phyloP scores from a whole-genome alignment of 2,329 filamentous ascomycete genomes.

The Stenocarpella maydis region DNA sequence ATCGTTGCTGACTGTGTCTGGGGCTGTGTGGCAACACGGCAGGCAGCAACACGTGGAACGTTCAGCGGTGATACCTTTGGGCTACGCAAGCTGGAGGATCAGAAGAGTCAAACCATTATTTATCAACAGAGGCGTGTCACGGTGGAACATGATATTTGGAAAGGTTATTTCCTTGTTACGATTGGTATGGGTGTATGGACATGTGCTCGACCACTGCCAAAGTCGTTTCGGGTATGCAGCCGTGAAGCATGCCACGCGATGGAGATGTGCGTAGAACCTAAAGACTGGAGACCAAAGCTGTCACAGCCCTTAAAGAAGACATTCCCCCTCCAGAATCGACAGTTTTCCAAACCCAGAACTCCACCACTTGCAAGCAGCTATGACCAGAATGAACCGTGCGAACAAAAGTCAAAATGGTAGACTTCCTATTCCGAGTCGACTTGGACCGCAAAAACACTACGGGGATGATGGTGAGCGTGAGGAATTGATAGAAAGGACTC shows the following conservation, averaged over 20 bases:
- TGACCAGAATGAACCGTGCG: not conserved
- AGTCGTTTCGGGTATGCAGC: not conserved
- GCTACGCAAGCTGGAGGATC: not conserved
- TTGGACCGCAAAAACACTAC: not conserved
- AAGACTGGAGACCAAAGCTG: not conserved
- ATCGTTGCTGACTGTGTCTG: not conserved
- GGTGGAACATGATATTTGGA: fast-evolving
- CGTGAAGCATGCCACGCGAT: not conserved
- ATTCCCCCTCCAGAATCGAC: not conserved
- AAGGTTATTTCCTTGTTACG: not conserved
- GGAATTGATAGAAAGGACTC: not conserved
- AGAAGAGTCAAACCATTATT: not conserved
- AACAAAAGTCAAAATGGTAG: not conserved
- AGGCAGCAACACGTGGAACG: not conserved
- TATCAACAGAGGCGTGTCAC: not conserved
- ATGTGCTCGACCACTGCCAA: not conserved
- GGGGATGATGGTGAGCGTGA: not conserved
- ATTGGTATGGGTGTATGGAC: not conserved
- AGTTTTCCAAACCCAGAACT: not conserved
- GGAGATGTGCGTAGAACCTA: not conserved
- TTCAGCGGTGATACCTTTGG: not conserved
- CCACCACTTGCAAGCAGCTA: not conserved
- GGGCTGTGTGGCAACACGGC: not conserved
- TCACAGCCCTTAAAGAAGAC: not conserved
- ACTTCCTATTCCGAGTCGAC: not conserved